These are phyloP conservation scores for Camellia granthamiana DNA, from an alignment of 148 eudicot genomes.

Conservation along the genomic window DNA sequence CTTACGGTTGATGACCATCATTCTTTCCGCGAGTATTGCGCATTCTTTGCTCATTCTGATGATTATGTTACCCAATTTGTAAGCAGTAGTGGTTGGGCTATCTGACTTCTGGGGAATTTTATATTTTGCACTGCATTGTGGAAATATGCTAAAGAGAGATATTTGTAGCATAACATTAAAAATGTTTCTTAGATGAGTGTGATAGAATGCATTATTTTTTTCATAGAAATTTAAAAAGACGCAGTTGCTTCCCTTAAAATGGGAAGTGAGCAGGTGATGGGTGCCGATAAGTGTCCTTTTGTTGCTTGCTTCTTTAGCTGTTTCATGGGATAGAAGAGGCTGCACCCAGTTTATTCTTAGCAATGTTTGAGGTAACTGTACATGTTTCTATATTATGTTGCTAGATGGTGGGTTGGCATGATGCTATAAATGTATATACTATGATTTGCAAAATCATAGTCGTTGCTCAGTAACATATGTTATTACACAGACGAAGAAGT, in stretches of 20 bases:
- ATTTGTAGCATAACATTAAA: slow-evolving; percentile 15
- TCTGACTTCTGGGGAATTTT: slow-evolving; percentile 15
- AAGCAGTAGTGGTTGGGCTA: slow-evolving; percentile 15
- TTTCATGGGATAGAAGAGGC: slow-evolving; percentile 84
- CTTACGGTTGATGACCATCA: slow-evolving; percentile 31
- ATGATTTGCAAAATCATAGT: slow-evolving; percentile 10
- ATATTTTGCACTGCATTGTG: slow-evolving; percentile 4
- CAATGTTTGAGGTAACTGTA: slow-evolving; percentile 77
- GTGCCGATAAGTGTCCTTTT: slow-evolving; percentile 68
- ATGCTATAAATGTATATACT: slow-evolving; percentile 9
- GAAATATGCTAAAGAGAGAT: slow-evolving; percentile 5
- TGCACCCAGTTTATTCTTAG: slow-evolving; percentile 66
- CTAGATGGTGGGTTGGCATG: slow-evolving; percentile 32
- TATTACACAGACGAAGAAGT: slow-evolving; percentile 74
- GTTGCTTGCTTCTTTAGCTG: slow-evolving; percentile 63
- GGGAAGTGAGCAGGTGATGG: slow-evolving; percentile 71
- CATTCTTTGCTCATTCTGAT: slow-evolving; percentile 21
- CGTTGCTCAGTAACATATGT: slow-evolving; percentile 31
- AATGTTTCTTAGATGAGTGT: slow-evolving; percentile 27
- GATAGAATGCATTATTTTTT: slow-evolving; percentile 20
- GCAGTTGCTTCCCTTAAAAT: slow-evolving; percentile 51
- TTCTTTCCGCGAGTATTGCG: slow-evolving; percentile 18
- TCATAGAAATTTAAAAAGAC: slow-evolving; percentile 23
- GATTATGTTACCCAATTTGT: slow-evolving; percentile 23
- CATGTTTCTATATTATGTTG: slow-evolving; percentile 42